Evolutionary conservation across 495 filamentous ascomycete species (phyloP), one percentile per base, ranked within the genome.

Genomic region (Penicillium roqueforti): DNA sequence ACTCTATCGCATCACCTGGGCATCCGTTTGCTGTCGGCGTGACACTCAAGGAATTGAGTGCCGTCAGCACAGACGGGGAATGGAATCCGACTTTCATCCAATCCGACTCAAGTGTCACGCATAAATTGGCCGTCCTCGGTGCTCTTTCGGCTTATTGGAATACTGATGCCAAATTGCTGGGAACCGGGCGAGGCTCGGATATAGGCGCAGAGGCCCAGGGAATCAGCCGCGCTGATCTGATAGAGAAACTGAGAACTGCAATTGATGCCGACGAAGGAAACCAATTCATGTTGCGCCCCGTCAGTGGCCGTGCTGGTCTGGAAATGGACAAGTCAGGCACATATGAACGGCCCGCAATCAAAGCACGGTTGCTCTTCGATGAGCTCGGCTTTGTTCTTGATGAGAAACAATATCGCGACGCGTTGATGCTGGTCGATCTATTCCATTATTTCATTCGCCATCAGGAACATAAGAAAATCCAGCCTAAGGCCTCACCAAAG

Each of bases 371-470:
- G 23, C 75, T 96, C 8, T 98, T 98, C 61, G 89, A 98, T 61
- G 93, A 98, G 65, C 89, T 98, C 25, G 92, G 95, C 23, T 87
- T 98, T 46, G 87, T 97, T 16, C 76, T 98, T 16, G 93, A 98
- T 65, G 91, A 97, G 56, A 84, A 97, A 55, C 93, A 98, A 65
- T 98, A 98, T 64, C 87, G 95, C 20, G 93, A 98, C 75, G 88
- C 85, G 1, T 73, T 98, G 52, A 97, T 97, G 95, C 88, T 98
- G 76, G 86, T 96, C 7, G 93, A 98, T 66, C 81, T 97, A 5
- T 97, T 98, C 76, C 93, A 98, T 69, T 97, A 92, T 66, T 98
- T 96, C 67, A 88, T 97, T 60, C 87, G 92, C 37, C 95, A 98
- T 60, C 93, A 97, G 68, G 91, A 98, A 67, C 95, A 96, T 76